These are phyloP conservation scores for Rhodotorula sp. DNA, from an alignment of 1,284 basidiomycete species.

Conservation along the genomic window DNA sequence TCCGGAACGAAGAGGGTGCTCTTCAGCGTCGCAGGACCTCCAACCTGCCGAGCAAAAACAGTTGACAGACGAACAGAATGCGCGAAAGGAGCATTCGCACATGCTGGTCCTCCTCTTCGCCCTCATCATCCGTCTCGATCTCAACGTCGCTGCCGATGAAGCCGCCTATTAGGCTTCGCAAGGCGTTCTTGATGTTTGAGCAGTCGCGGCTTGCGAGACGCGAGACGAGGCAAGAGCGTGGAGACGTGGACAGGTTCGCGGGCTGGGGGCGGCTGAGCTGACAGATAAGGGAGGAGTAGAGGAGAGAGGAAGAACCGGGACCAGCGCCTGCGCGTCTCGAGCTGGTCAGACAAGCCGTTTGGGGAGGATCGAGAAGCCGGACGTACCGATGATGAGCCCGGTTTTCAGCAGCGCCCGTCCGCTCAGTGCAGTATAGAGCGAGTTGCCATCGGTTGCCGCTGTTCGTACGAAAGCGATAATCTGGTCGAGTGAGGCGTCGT, in stretches of 20 bases:
- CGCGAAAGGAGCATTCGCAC: neutral
- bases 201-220: slow-evolving; percentile 34
- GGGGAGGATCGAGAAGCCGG: neutral
- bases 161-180: slow-evolving; percentile 28
- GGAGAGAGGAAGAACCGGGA: slow-evolving; percentile 32
- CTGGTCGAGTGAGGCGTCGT: slow-evolving; percentile 34
- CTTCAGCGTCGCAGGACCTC: slow-evolving; percentile 10
- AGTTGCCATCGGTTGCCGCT: neutral
- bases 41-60: neutral
- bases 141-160: slow-evolving; percentile 26
- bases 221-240: slow-evolving; percentile 18
- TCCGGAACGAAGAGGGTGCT: slow-evolving; percentile 30
- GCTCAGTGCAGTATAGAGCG: slow-evolving; percentile 3
- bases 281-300: slow-evolving; percentile 31
- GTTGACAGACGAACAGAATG: neutral
- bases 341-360: neutral
- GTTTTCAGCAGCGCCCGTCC: slow-evolving; percentile 7
- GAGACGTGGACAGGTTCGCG: no score
- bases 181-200: slow-evolving; percentile 34
- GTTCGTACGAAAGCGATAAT: slow-evolving; percentile 27
- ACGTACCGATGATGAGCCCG: slow-evolving; percentile 34
- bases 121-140: slow-evolving; percentile 24
- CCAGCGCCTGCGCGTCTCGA: slow-evolving; percentile 16
- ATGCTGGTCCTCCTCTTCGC: slow-evolving; percentile 13
- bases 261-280: slow-evolving; percentile 5